These are phyloP conservation scores for Epichloe aotearoae DNA, from an alignment of 2,329 filamentous ascomycete species.

Conservation along the genomic window DNA sequence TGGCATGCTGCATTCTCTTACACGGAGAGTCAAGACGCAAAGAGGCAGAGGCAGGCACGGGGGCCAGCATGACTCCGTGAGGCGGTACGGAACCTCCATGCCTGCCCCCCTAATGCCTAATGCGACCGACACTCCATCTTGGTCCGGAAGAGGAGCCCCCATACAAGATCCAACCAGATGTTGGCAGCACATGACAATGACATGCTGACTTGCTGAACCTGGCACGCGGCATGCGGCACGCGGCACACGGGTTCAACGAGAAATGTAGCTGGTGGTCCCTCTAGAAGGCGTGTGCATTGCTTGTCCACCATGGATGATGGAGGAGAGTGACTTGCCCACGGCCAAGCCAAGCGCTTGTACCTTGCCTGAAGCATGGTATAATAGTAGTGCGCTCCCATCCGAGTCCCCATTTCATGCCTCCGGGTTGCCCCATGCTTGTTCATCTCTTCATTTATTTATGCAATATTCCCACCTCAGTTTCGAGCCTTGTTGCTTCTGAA, in stretches of 20 bases:
- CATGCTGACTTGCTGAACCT: not conserved
- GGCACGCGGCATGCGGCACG: slow-evolving; percentile 1
- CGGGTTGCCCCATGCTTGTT: not conserved
- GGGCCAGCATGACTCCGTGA: slow-evolving; percentile 3
- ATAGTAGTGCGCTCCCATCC: not conserved
- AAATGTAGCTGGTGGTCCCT: not conserved
- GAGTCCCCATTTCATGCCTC: not conserved
- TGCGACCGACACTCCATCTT: not conserved
- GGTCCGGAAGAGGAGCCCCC: not conserved
- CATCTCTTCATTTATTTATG: not conserved
- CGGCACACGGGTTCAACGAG: not conserved
- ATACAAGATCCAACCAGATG: not conserved
- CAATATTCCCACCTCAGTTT: not conserved
- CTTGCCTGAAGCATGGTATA: slow-evolving; percentile 1
- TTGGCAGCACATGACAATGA: not conserved
- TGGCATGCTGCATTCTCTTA: not conserved
- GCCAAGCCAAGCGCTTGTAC: not conserved
- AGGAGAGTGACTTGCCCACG: not conserved
- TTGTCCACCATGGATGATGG: not conserved
- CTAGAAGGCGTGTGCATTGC: not conserved
- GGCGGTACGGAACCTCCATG: not conserved
- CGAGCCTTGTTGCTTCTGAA: not conserved
- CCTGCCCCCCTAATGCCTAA: not conserved
- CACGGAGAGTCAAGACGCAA: not conserved
- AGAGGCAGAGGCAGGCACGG: not conserved